Evolutionary conservation across 495 filamentous ascomycete species (phyloP).

Genomic region (Annulohypoxylon maeteangense): DNA sequence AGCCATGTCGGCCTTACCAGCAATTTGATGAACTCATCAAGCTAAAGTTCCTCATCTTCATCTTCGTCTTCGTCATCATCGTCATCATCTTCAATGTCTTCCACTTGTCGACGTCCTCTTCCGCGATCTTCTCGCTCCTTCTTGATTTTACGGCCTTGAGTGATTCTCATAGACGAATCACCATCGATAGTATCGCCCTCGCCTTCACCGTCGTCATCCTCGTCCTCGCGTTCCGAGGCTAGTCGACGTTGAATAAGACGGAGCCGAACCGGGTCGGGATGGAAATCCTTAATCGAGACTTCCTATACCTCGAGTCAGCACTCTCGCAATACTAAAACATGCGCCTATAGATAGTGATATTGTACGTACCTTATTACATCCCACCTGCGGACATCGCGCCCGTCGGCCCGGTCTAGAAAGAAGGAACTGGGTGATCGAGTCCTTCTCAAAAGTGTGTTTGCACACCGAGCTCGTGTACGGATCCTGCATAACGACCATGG

Average conservation of each 20-base stretch:
- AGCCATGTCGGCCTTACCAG: not conserved
- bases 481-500: conserved; percentile 74
- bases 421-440: conserved; percentile 75
- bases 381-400: conserved; percentile 55
- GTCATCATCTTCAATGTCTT: conserved; percentile 17
- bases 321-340: not conserved
- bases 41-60: not conserved
- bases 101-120: conserved; percentile 14
- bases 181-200: conserved; percentile 45
- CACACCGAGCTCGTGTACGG: conserved; percentile 82
- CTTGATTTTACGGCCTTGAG: conserved; percentile 6
- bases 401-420: conserved; percentile 42
- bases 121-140: conserved; percentile 13
- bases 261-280: conserved; percentile 54
- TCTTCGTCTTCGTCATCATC: conserved; percentile 7
- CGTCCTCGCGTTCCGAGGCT: conserved; percentile 37
- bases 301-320: conserved; percentile 43
- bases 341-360: not conserved
- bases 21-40: not conserved
- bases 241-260: conserved; percentile 55
- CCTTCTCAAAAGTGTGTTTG: conserved; percentile 83
- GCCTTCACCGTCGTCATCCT: conserved; percentile 38
- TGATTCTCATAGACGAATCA: conserved; percentile 35
- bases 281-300: conserved; percentile 51
- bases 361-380: conserved; percentile 55